These are phyloP conservation scores for Vanderwaltozyma yarrowii DNA, from an alignment of 805 yeast genomes.

Conservation along the genomic window DNA sequence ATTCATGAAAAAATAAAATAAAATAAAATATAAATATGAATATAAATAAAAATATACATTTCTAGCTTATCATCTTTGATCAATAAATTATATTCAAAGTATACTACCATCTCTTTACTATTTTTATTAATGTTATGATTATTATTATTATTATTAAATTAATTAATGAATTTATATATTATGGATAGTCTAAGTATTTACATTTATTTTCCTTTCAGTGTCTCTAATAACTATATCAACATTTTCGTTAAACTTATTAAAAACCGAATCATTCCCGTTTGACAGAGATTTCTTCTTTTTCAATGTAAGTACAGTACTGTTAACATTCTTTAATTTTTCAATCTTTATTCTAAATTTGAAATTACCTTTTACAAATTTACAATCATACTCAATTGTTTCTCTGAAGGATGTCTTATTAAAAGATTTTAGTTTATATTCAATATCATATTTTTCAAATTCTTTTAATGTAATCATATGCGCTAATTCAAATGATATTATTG, in stretches of 20 bases:
- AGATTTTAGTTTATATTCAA: conserved; percentile 17
- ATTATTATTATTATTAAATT: no score
- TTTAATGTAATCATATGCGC: conserved; percentile 19
- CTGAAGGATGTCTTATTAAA: conserved; percentile 11
- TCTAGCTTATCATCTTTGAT: no score
- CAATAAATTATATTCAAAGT: no score
- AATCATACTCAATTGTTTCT: conserved; percentile 22
- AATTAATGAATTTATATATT: no score
- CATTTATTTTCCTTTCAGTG: neutral
- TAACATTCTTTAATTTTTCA: conserved; percentile 1
- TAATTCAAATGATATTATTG: conserved; percentile 22
- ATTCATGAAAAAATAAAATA: no score
- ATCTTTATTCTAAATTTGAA: conserved; percentile 22
- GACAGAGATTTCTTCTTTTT: conserved; percentile 10
- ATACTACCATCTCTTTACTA: no score
- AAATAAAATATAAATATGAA: no score
- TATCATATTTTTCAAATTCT: conserved; percentile 19
- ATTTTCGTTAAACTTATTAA: conserved; percentile 16
- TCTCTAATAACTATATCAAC: conserved; percentile 13
- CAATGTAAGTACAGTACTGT: conserved; percentile 10
- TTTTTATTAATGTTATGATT: no score
- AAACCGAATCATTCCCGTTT: conserved; percentile 9
- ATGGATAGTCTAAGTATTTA: no score
- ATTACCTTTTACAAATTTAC: conserved; percentile 20
- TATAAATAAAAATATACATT: no score